Base-by-base conservation (phyloP, 495 filamentous ascomycete species). In the Tuber microsphaerosporum region DNA sequence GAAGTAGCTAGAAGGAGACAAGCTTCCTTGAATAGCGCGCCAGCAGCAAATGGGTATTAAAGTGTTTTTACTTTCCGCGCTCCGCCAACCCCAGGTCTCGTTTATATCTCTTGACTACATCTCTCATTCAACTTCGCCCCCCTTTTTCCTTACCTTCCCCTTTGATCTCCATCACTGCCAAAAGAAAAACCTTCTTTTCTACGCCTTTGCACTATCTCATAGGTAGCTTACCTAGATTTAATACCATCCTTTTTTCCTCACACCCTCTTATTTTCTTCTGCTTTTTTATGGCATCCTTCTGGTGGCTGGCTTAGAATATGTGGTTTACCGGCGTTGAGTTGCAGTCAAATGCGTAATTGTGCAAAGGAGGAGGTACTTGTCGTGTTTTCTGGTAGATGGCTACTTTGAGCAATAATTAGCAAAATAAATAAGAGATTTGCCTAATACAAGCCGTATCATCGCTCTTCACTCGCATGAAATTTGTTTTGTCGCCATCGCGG, bases 21-120 rank as follows among this genome's bases (percentile, higher is more conserved):
- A 42, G 34, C 31, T 19, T 70, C 61, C 14, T 42, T 56, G 72
- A 72, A 71, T 42, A 44, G 22, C 7, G 71, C 26, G 22, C 42
- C 45, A 72, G 17, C 56, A 34, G 56, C 56, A 65, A 65, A 65
- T 72, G 39, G 71, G 45, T 26, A 46, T 44, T 71, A 71, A 26
- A 46, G 42, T 43, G 41, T 22, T 42, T 42, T 71, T 65, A 31
- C 56, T 31, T 31, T 31, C 56, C 56, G n/a, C 56, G 26, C 26
- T 7, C 56, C 26, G 26, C 26, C 56, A n/a, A 46, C 37, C 42
- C 45, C 26, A 17, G 45, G 41, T 41, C 71, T 20, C 71, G 22
- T 42, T 61, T 31, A n/a, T 19, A 10, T 56, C 14, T 34, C 20
- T 46, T 37, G 17, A 10, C 22, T 43, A 17, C 34, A 42, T 46